Conservation (phyloP, 2,329 filamentous ascomycete species). For the Drechslerella dactyloides region DNA sequence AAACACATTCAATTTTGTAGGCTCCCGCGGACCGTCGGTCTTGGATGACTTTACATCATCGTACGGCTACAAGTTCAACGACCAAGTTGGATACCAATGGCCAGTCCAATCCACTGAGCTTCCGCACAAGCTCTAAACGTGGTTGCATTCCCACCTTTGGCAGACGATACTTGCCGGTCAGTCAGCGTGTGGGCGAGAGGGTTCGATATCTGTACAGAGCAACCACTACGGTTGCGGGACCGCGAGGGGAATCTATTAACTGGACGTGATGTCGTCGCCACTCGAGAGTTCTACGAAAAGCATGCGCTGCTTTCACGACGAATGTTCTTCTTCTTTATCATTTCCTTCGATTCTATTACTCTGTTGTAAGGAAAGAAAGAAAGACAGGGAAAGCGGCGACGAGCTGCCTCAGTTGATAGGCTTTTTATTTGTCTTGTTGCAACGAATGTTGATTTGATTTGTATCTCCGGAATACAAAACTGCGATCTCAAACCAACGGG, state of each 20-base stretch:
- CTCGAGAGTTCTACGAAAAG: neutral
- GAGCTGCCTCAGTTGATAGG: neutral
- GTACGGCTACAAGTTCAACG: constrained; percentile 98
- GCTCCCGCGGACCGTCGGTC: constrained; percentile 92
- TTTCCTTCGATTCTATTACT: too few relatives aligned
- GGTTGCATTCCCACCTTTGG: constrained; percentile 1
- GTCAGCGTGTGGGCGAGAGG: neutral
- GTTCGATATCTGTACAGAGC: neutral
- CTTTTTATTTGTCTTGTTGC: neutral
- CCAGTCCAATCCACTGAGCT: constrained; percentile 72
- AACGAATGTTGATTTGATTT: constrained; percentile 29
- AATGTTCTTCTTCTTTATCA: too few relatives aligned
- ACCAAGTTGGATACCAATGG: constrained; percentile 95
- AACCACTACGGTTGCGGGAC: neutral
- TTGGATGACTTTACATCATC: constrained; percentile 97
- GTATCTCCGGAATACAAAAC: constrained; percentile 40
- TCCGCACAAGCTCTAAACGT: constrained; percentile 77
- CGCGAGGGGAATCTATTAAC: neutral
- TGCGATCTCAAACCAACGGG: constrained; percentile 9
- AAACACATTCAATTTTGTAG: constrained; percentile 62
- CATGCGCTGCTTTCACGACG: too few relatives aligned
- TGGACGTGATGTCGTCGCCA: neutral
- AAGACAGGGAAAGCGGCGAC: neutral
- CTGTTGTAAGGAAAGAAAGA: neutral
- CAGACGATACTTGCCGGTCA: neutral